Evolutionary conservation across 2,329 filamentous ascomycete species (phyloP), one percentile per base, ranked within the genome.

Genomic region (Fusarium pseudograminearum): DNA sequence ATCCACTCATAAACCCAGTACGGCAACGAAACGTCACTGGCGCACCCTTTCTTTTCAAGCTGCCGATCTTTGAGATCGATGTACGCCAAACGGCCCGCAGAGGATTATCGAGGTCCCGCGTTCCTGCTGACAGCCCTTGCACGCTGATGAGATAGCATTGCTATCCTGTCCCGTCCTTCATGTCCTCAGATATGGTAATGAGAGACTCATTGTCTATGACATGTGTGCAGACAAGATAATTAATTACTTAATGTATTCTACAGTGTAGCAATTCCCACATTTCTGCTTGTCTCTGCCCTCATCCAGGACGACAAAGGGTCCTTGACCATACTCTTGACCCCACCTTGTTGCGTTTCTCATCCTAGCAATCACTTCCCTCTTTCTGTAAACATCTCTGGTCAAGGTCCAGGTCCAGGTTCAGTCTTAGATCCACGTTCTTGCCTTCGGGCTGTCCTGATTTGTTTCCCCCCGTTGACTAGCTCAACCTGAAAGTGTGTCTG

Each of bases 31-130:
- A 74, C 72, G 72, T 73, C 66, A 73, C 66, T 73, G 72, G 61
- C 61, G 70, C 70, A 74, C 67, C 57, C 56, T 61, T 71, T 69
- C 48, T 56, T 46, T 52, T 60, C 51, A 53, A 52, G 61, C 61
- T 74, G 72, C 59, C 72, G 72, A 74, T 74, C 72, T 66, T 51
- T 51, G 44, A 73, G 72, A 74, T 74, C 72, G 71, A 73, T 73
- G 64, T 57, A 67, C 67, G 67, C 64, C 67, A 69, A 73, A 72
- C 72, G 69, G 67, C 72, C 71, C 69, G 71, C 64, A 48, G 44
- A 71, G 61, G 42, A 61, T 63, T 58, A 60, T 56, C 44, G 30
- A 59, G 55, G 33, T 67, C 53, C 70, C 64, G 70, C 67, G 63
- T 69, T 67, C 67, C 70, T 57, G 57, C 41, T 61, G 65, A 44